Percentiles rank a stretch among this genome's conserved stretches.
Evolutionary conservation across 2,329 filamentous ascomycete species (phyloP).

Genomic region (Fusarium temperatum): DNA sequence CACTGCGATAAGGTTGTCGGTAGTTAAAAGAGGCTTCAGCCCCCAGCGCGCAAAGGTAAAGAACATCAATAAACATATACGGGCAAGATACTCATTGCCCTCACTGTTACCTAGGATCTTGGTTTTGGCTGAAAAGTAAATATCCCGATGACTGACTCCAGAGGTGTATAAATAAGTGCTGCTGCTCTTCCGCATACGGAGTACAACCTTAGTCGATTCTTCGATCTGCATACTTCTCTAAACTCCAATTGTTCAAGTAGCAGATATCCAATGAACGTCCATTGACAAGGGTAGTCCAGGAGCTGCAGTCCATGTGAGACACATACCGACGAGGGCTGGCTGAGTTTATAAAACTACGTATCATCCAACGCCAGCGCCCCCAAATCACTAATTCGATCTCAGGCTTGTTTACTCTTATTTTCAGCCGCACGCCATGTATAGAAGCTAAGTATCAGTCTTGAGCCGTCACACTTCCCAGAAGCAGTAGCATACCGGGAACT

Average conservation of each 20-base stretch:
- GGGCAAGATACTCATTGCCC: too few relatives aligned
- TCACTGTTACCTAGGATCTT: too few relatives aligned
- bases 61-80: too few relatives aligned
- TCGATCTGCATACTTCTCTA: neutral
- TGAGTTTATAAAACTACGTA: neutral
- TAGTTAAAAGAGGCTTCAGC: too few relatives aligned
- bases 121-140: too few relatives aligned
- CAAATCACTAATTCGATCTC: neutral
- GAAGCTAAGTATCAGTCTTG: neutral
- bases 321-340: constrained; percentile 8
- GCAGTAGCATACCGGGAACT: neutral
- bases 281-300: constrained; percentile 13
- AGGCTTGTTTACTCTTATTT: neutral
- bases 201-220: neutral
- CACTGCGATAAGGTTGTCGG: too few relatives aligned
- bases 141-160: too few relatives aligned
- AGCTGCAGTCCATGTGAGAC: constrained; percentile 22
- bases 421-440: neutral
- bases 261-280: neutral
- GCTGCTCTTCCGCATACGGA: neutral
- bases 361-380: neutral
- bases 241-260: neutral
- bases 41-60: too few relatives aligned
- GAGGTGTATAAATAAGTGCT: too few relatives aligned
- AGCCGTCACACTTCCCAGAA: neutral